Evolutionary conservation across 371 early-diverging fungal genomes (phyloP).

Genomic region (Mortierella polycephala): DNA sequence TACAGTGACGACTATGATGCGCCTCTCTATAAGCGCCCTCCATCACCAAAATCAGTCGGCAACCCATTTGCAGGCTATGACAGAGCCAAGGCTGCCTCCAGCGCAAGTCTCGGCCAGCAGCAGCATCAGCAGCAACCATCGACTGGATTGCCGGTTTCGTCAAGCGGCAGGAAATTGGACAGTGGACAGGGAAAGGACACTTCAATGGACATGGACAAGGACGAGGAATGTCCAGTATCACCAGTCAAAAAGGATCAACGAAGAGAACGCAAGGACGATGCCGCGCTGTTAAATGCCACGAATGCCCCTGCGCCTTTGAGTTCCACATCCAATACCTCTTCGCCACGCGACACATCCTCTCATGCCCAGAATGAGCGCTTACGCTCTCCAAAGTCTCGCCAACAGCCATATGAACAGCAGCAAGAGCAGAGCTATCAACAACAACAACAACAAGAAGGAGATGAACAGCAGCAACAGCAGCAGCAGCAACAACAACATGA

Average conservation of each 20-base stretch:
- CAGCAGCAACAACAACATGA: slow-evolving; percentile 3
- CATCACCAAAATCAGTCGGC: slow-evolving; percentile 5
- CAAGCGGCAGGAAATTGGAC: not conserved
- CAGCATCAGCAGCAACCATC: slow-evolving; percentile 5
- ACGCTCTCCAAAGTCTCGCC: no score
- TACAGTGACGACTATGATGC: slow-evolving; percentile 51
- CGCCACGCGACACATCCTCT: no score
- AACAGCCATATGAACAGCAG: no score
- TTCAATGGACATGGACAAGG: no score
- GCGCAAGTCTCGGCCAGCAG: slow-evolving; percentile 16
- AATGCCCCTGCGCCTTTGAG: no score
- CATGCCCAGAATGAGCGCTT: no score
- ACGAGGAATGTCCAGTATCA: no score
- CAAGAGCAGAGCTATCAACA: not conserved
- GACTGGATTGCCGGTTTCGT: not conserved
- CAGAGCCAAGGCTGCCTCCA: slow-evolving; percentile 35
- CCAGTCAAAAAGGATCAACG: no score
- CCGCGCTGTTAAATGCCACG: no score
- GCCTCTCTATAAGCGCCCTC: slow-evolving; percentile 35
- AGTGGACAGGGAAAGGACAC: not conserved
- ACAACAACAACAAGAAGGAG: not conserved
- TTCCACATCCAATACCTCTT: no score
- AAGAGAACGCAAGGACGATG: no score
- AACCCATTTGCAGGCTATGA: slow-evolving; percentile 50
- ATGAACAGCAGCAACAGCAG: not conserved